Evolutionary conservation across 202 grass and related monocot species (phyloP), one percentile per base, ranked within the genome.

Genomic region (Schoenoplectus tabernaemontani): DNA sequence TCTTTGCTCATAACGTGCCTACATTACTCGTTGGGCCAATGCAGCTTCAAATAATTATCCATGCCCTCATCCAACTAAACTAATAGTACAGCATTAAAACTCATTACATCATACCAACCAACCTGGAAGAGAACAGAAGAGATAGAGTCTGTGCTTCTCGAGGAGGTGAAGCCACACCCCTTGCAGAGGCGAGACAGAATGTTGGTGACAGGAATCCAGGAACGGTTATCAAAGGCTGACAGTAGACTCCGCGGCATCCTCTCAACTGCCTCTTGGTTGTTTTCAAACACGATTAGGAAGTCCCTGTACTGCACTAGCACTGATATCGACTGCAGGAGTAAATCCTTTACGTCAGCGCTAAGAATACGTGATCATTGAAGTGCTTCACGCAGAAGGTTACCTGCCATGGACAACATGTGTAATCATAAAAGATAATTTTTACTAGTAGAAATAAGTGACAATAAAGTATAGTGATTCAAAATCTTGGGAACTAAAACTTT

Each of bases 141-240:
- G 79, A 83, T 78, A 59, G 87, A 85, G 80, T 92, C 93, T 47
- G 64, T 72, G 86, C 91, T 90, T 57, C 87, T 96, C 60, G 85
- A 90, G 9, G 83, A 87, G 84, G 86, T 85, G 86, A 96, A 96
- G 78, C 92, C 89, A 76, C 84, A 92, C 64, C 87, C 89, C 81
- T 90, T 96, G 76, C 93, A 96, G 36, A 92, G 82, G n/a, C 84
- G 86, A 42, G 86, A 88, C 57, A 96, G 86, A 83, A 96, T 96
- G 78, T 92, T 92, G 0, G 89, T 88, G 78, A 90, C 92, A 50
- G 92, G 89, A 59, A 96, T 92, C 92, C 92, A 96, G 58, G 92
- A 96, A 82, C 92, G 85, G 57, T 92, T 96, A 77, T 96, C 87
- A 82, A 96, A 96, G 57, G 89, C 85, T 77, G 90, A 85, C 56